A percentile compares a stretch with the other conserved stretches of the same genome.
These are phyloP conservation scores for Mycena citricolor DNA, from an alignment of 1,284 basidiomycete species.

Conservation along the genomic window DNA sequence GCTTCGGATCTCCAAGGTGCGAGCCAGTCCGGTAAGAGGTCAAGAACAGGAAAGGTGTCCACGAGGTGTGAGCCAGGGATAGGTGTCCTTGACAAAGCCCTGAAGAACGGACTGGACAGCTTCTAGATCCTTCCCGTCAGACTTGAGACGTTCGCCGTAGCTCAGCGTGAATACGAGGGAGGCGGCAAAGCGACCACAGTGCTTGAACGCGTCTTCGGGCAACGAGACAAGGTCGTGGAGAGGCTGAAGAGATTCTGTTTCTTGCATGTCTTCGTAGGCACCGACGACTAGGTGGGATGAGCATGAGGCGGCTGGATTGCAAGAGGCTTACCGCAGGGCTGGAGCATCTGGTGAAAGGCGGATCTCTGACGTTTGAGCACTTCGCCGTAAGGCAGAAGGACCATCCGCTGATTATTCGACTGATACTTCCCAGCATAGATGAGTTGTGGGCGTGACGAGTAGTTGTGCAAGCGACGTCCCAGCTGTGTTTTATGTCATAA, in stretches of 20 bases:
- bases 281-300: background rate
- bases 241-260: background rate
- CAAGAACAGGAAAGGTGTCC: constrained; percentile 29
- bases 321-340: background rate
- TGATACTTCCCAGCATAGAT: constrained; percentile 4
- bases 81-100: constrained; percentile 25
- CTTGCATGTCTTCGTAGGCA: constrained; percentile 2
- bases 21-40: constrained; percentile 28
- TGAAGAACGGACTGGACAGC: constrained; percentile 24
- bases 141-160: constrained; percentile 25
- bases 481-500: constrained; percentile 3
- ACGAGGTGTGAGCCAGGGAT: constrained; percentile 31
- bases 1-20: constrained; percentile 29
- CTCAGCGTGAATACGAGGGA: constrained; percentile 27
- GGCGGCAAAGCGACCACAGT: constrained; percentile 23
- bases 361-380: background rate
- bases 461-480: background rate
- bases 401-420: background rate
- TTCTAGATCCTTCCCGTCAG: constrained; percentile 27
- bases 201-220: background rate
- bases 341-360: constrained; percentile 3
- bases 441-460: background rate
- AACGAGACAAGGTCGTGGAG: background rate
- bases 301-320: no score
- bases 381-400: constrained; percentile 2